These are phyloP conservation scores for Chaetomium strumarium DNA, from an alignment of 2,329 filamentous ascomycete species.

Conservation along the genomic window DNA sequence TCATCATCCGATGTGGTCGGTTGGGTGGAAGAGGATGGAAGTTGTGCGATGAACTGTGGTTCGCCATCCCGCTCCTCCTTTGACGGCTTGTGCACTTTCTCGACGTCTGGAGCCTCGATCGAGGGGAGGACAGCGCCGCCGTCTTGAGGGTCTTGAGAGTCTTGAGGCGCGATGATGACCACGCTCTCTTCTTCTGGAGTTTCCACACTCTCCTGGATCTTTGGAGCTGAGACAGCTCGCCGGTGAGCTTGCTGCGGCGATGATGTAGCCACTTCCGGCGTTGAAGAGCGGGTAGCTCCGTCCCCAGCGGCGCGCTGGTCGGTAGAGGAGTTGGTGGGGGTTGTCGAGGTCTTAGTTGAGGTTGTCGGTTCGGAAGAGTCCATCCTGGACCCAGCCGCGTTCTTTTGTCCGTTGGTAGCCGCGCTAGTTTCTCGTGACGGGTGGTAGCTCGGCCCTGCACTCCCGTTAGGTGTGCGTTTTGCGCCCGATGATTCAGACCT, in stretches of 20 bases:
- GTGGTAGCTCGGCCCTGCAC: not conserved
- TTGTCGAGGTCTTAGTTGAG: not conserved
- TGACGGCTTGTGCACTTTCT: not conserved
- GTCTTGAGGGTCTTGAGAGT: not conserved
- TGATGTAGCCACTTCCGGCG: too few species aligned
- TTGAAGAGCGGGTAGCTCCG: not conserved
- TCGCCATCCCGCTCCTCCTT: not conserved
- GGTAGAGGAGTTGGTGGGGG: not conserved
- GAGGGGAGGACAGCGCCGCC: constrained; percentile 2
- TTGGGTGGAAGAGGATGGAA: constrained; percentile 1
- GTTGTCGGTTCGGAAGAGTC: not conserved
- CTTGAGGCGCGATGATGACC: not conserved
- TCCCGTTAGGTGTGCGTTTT: constrained; percentile 18
- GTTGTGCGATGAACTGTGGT: constrained; percentile 3
- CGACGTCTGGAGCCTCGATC: constrained; percentile 7
- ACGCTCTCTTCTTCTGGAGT: not conserved
- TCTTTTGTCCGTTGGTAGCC: not conserved
- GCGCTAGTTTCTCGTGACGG: not conserved
- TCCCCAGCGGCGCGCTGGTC: not conserved
- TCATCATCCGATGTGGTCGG: not conserved
- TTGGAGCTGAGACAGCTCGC: too few species aligned
- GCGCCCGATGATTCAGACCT: constrained; percentile 16
- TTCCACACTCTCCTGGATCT: not conserved
- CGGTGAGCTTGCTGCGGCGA: too few species aligned
- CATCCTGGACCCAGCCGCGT: too few species aligned